Evolutionary conservation across 805 yeast species (phyloP), one percentile per base, ranked within the genome.

Genomic region (Candida krabiensis): DNA sequence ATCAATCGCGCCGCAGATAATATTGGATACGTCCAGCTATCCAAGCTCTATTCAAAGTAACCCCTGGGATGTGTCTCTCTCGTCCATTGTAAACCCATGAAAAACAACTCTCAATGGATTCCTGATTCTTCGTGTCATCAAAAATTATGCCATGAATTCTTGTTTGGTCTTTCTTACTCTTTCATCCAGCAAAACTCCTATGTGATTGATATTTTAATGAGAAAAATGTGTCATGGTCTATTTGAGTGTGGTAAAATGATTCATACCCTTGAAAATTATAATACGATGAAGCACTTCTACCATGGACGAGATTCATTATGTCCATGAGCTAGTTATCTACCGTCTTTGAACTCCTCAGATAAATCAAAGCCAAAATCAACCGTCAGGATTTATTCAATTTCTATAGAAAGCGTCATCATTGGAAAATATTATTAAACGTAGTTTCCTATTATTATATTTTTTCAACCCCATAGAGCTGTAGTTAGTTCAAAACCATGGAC

Each of bases 201-300:
- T n/a, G n/a, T n/a, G n/a, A n/a, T n/a, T n/a, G n/a, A n/a, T n/a
- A n/a, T n/a, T n/a, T n/a, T n/a, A n/a, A n/a, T n/a, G n/a, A n/a
- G n/a, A n/a, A n/a, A n/a, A n/a, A n/a, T n/a, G n/a, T n/a, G n/a
- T 89, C 89, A 4, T 86, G 75, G 1, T 91, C 93, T 55, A 89
- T 67, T 57, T 84, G 91, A 54, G 80, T 87, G 56, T 76, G 85
- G 52, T 75, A 75, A 55, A 80, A 83, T 0, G 74, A 64, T 49
- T 83, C 88, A 53, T 73, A 82, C 0, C 90, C 89, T 3, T 47
- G 40, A 16, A 52, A 51, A 3, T 75, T 63, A 40, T 82, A 55
- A 4, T 67, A 63, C 46, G 83, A 87, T 53, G 75, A 73, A 21
- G 75, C 51, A 72, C 27, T 67, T 62, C 50, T 80, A 83, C 1